phyloP scores from a whole-genome alignment of 2,329 filamentous ascomycete species.

The Xylaria sp. region DNA sequence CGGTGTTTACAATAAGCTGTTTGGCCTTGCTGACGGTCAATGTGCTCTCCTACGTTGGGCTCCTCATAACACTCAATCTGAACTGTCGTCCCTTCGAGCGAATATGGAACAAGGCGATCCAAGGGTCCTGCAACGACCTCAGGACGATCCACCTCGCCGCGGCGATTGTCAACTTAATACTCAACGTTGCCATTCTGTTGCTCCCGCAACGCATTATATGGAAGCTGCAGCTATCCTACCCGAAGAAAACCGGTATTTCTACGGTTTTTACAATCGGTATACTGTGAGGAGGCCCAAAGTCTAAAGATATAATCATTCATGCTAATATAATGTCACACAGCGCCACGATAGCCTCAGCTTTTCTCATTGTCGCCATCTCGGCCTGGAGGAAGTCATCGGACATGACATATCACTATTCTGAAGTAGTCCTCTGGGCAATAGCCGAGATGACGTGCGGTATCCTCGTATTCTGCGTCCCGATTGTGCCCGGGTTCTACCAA shows the following conservation, averaged over 20 bases:
- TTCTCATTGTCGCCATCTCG: slow-evolving; percentile 19
- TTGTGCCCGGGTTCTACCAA: slow-evolving; percentile 18
- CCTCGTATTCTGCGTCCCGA: slow-evolving; percentile 29
- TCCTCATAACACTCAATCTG: slow-evolving; percentile 19
- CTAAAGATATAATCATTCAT: background rate
- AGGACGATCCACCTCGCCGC: slow-evolving; percentile 22
- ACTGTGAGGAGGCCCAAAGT: slow-evolving; percentile 3
- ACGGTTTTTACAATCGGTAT: slow-evolving; percentile 25
- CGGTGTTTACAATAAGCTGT: slow-evolving; percentile 16
- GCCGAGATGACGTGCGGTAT: slow-evolving; percentile 36
- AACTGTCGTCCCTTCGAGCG: slow-evolving; percentile 16
- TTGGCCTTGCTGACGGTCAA: slow-evolving; percentile 14
- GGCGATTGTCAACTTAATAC: slow-evolving; percentile 15
- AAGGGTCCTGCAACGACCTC: slow-evolving; percentile 23
- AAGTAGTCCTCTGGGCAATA: slow-evolving; percentile 30
- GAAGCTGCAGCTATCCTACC: slow-evolving; percentile 3
- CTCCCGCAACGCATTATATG: slow-evolving; percentile 28
- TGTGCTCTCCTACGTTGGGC: slow-evolving; percentile 6
- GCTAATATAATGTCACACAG: slow-evolving; percentile 13
- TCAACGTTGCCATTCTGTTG: slow-evolving; percentile 22
- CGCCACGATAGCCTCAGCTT: slow-evolving; percentile 19
- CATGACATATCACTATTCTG: slow-evolving; percentile 34
- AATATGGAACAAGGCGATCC: slow-evolving; percentile 20
- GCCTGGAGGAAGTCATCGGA: slow-evolving; percentile 24
- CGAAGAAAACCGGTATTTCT: slow-evolving; percentile 18